These are phyloP conservation scores for Alternaria incomplexa DNA, from an alignment of 2,329 filamentous ascomycete species.

Conservation along the genomic window DNA sequence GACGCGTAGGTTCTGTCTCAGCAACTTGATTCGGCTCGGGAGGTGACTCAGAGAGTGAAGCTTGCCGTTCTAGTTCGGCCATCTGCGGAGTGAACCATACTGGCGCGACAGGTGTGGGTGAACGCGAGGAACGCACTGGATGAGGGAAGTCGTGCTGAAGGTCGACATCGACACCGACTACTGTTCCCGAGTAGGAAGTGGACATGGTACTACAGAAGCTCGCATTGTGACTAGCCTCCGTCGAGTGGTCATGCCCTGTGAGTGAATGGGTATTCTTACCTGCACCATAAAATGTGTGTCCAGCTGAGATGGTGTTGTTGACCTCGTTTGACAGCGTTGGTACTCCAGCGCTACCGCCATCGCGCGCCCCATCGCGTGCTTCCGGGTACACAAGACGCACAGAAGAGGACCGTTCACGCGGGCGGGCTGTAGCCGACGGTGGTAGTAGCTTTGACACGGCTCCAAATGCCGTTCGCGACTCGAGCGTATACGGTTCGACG, in stretches of 20 bases:
- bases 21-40: constrained; percentile 4
- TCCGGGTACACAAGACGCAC: constrained; percentile 23
- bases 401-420: constrained; percentile 20
- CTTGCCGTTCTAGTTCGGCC: constrained; percentile 26
- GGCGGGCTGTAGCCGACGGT: constrained; percentile 16
- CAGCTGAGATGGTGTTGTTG: constrained; percentile 27
- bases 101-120: constrained; percentile 28
- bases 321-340: constrained; percentile 19
- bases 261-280: constrained; percentile 24
- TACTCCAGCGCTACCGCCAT: constrained; percentile 15
- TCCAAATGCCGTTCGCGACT: constrained; percentile 4
- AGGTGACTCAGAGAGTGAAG: constrained; percentile 14
- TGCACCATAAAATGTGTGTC: constrained; percentile 30
- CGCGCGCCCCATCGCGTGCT: constrained; percentile 28
- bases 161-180: constrained; percentile 45
- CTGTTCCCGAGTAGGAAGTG: constrained; percentile 43
- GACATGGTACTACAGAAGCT: constrained; percentile 46
- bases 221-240: constrained; percentile 29
- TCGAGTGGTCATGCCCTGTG: constrained; percentile 20
- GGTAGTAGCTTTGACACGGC: constrained; percentile 16
- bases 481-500: background rate
- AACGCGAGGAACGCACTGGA: constrained; percentile 23
- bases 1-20: constrained; percentile 6
- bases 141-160: constrained; percentile 29
- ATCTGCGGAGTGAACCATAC: constrained; percentile 35